A percentile compares a stretch with the other conserved stretches of the same genome.
phyloP scores from a whole-genome alignment of 805 yeast genomes.

The Wickerhamiella kurtzmanii region DNA sequence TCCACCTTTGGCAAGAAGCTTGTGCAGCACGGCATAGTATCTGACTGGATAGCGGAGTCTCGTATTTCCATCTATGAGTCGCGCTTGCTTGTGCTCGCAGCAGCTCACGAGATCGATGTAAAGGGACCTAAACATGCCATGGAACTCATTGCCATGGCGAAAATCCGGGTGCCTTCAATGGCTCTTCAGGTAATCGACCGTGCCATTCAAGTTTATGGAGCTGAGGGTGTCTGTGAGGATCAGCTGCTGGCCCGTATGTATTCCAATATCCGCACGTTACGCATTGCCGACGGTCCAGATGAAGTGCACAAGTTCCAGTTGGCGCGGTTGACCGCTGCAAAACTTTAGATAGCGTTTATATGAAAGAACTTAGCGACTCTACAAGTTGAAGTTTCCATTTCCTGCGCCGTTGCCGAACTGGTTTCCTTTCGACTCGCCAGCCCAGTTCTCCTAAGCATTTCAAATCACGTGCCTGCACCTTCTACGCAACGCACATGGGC shows the following conservation, averaged over 20 bases:
- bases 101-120: slow-evolving; percentile 46
- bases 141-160: slow-evolving; percentile 47
- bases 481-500: background rate
- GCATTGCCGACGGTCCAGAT: slow-evolving; percentile 61
- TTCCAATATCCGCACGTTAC: slow-evolving; percentile 38
- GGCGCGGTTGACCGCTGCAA: slow-evolving; percentile 27
- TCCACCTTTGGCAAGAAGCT: slow-evolving; percentile 40
- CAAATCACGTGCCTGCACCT: too few relatives aligned
- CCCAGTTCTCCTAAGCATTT: too few relatives aligned
- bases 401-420: too few relatives aligned
- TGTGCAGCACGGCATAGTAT: slow-evolving; percentile 38
- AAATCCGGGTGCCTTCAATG: slow-evolving; percentile 48
- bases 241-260: slow-evolving; percentile 43
- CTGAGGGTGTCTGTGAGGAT: slow-evolving; percentile 51
- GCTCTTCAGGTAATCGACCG: slow-evolving; percentile 41
- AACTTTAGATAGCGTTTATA: background rate
- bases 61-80: slow-evolving; percentile 43
- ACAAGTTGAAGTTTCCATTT: too few relatives aligned
- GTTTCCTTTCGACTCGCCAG: too few relatives aligned
- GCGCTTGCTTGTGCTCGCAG: slow-evolving; percentile 40
- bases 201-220: slow-evolving; percentile 52
- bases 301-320: slow-evolving; percentile 49
- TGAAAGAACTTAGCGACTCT: background rate
- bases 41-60: slow-evolving; percentile 37
- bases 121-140: slow-evolving; percentile 42